Evolutionary conservation across 1,284 basidiomycete genomes (phyloP), one percentile per base, ranked within the genome.

Genomic region (Irpex sp.): DNA sequence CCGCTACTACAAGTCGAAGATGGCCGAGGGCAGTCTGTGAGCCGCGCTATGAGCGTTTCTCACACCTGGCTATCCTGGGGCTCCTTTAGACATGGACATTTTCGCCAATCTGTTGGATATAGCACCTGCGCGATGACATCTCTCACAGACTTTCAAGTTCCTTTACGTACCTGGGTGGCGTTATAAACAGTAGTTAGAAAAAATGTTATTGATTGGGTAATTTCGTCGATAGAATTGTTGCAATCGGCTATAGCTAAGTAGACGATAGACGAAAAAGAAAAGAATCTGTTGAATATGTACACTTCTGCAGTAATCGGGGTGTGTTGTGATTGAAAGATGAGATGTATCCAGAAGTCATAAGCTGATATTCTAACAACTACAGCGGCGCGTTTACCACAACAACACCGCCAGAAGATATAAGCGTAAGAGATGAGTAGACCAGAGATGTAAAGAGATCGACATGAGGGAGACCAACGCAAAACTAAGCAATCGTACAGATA

Each of bases 1-100:
- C 46, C 79, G 89, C 64, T 97, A 94, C 77, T 96, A 94, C 79
- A 92, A 93, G 76, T 87, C 89, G 26, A 93, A 90, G 79, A 89
- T 94, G 84, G 83, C 82, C 5, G 92, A 94, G 75, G 92, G 92
- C 49, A 89, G 86, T 71, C 80, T 94, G 58, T 93, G 70, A 19
- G 17, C 43, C 43, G 9, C 13, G 8, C 49, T 50, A 39, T n/a
- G 47, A 9, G 6, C 11, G 47, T 7, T 19, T 9, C 47, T 15
- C 13, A 39, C 15, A 2, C 37, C 39, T 43, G 39, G 39, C 39
- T 43, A 43, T 43, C 39, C 39, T 33, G 4, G 26, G 26, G 2
- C 17, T 56, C 31, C 2, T 50, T 50, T 5, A 50, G 15, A 50
- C 17, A 26, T 26, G 26, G 26, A 26, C 26, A 4, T 26, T 26